phyloP scores from a whole-genome alignment of 495 filamentous ascomycete genomes.

The Thermochaetoides thermophila region DNA sequence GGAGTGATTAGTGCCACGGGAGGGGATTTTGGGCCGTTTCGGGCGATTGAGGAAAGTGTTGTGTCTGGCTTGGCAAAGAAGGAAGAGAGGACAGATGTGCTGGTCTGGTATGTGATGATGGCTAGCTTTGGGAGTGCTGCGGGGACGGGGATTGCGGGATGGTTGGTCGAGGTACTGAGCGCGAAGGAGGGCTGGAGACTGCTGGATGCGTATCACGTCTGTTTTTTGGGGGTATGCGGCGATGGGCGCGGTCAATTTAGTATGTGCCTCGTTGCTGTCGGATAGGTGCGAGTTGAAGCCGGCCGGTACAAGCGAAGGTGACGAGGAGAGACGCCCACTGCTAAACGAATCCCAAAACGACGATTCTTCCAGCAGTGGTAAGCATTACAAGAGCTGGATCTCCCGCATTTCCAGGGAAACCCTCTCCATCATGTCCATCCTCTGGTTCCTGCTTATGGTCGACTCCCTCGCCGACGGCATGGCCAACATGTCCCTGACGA shows the following conservation, averaged over 20 bases:
- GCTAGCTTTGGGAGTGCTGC: slow-evolving; percentile 16
- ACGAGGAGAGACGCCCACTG: slow-evolving; percentile 7
- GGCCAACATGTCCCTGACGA: slow-evolving; percentile 54
- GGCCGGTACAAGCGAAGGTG: slow-evolving; percentile 4
- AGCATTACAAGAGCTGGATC: slow-evolving; percentile 14
- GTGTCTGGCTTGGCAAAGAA: slow-evolving; percentile 54
- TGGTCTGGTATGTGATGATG: slow-evolving; percentile 65
- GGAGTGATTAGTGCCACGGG: slow-evolving; percentile 72
- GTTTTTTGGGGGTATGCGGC: slow-evolving; percentile 24
- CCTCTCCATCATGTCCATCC: slow-evolving; percentile 44
- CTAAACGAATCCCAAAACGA: neutral
- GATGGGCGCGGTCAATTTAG: slow-evolving; percentile 24
- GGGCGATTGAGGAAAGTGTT: slow-evolving; percentile 71
- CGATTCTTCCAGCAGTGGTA: neutral
- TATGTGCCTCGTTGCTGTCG: slow-evolving; percentile 15
- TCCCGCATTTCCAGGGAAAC: slow-evolving; percentile 42
- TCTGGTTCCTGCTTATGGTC: slow-evolving; percentile 63
- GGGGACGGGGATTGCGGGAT: slow-evolving; percentile 24
- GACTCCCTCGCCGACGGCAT: slow-evolving; percentile 72
- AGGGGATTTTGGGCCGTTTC: slow-evolving; percentile 71
- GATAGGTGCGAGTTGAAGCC: slow-evolving; percentile 22
- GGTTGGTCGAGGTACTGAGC: slow-evolving; percentile 21
- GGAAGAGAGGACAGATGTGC: slow-evolving; percentile 53
- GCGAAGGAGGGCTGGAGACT: slow-evolving; percentile 19
- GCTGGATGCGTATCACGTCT: slow-evolving; percentile 23